phyloP scores from a whole-genome alignment of 2,329 filamentous ascomycete genomes.

The Claviceps sp. region DNA sequence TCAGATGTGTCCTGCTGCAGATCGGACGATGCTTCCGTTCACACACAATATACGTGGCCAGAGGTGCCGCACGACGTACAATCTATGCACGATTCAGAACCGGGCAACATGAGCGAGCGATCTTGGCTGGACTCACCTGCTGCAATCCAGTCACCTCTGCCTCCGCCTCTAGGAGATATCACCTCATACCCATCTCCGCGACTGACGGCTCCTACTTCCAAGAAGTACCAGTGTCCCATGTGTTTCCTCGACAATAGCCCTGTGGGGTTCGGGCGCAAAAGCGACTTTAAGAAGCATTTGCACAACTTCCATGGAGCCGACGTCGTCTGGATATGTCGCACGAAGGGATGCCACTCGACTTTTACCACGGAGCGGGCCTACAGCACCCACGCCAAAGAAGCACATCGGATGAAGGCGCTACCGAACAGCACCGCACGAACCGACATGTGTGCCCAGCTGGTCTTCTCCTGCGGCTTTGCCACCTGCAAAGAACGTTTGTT shows the following conservation, averaged over 20 bases:
- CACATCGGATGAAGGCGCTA: conserved; percentile 27
- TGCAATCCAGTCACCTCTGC: conserved; percentile 22
- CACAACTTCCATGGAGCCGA: conserved; percentile 33
- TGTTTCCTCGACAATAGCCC: conserved; percentile 32
- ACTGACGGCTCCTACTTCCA: conserved; percentile 23
- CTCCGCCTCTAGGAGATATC: conserved; percentile 16
- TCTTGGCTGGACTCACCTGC: conserved; percentile 28
- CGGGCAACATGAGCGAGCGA: conserved; percentile 20
- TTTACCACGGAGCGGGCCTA: conserved; percentile 33
- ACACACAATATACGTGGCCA: conserved; percentile 26
- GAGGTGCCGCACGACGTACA: conserved; percentile 20
- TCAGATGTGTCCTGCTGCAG: conserved; percentile 26
- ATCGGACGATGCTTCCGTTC: conserved; percentile 26
- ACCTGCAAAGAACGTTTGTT: conserved; percentile 29
- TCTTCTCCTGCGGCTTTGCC: conserved; percentile 30
- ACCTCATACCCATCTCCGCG: conserved; percentile 24
- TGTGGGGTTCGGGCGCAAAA: conserved; percentile 32
- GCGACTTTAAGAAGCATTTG: conserved; percentile 35
- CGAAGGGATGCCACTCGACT: conserved; percentile 26
- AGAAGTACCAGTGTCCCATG: conserved; percentile 32
- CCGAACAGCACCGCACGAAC: conserved; percentile 27
- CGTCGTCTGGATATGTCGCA: conserved; percentile 29
- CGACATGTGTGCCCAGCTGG: conserved; percentile 29
- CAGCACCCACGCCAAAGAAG: conserved; percentile 29
- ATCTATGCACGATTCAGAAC: conserved; percentile 22